Conservation (phyloP, 1,139 yeast species). For the Geotrichum cucujoidarum region DNA sequence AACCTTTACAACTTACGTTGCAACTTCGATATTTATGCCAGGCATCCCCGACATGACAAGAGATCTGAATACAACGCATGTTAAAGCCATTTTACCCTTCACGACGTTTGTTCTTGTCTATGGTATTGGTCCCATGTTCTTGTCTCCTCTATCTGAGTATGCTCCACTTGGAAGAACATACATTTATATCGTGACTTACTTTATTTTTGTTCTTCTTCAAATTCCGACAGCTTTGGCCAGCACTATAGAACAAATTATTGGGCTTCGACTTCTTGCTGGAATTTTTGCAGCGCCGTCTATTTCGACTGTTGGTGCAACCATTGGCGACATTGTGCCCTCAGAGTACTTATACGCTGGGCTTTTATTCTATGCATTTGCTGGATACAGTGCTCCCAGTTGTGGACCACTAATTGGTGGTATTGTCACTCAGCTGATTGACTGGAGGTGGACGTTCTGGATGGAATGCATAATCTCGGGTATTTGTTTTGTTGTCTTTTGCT, state of each 20-base stretch:
- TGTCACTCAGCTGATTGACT: too few species aligned
- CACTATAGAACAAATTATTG: slow-evolving; percentile 47
- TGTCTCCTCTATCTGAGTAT: slow-evolving; percentile 52
- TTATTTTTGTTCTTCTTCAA: slow-evolving; percentile 52
- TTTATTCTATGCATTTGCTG: too few species aligned
- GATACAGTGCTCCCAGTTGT: too few species aligned
- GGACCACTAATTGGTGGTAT: too few species aligned
- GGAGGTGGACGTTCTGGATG: too few species aligned
- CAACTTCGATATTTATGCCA: slow-evolving; percentile 60
- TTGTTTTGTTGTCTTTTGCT: too few species aligned
- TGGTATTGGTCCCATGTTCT: slow-evolving; percentile 52
- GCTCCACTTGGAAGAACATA: slow-evolving; percentile 51
- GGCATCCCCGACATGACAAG: slow-evolving; percentile 43
- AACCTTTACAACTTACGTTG: slow-evolving; percentile 54
- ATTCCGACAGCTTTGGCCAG: slow-evolving; percentile 46
- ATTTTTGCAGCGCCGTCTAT: too few species aligned
- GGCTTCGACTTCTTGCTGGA: slow-evolving; percentile 75
- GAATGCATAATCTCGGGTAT: too few species aligned
- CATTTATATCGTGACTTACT: slow-evolving; percentile 50
- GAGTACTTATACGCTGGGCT: too few species aligned
- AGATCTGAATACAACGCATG: slow-evolving; percentile 42
- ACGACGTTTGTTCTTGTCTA: slow-evolving; percentile 57
- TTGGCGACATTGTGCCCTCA: too few species aligned
- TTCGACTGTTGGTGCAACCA: too few species aligned
- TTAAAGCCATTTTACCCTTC: slow-evolving; percentile 46